Conservation (phyloP, 768 basidiomycete species). For the Naganishia randhawae region DNA sequence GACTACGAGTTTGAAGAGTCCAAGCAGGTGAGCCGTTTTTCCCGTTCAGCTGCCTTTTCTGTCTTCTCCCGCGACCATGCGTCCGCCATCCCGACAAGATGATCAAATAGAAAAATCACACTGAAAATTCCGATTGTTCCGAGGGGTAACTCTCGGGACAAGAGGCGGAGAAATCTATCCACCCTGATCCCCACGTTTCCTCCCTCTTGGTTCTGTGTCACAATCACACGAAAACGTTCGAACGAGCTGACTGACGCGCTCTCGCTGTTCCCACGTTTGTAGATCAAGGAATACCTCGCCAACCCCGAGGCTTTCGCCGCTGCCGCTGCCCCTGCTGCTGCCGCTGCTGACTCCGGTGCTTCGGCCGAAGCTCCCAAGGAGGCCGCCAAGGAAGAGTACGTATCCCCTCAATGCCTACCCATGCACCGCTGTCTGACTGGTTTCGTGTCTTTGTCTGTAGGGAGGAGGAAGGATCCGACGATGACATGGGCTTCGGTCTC, state of each 20-base stretch:
- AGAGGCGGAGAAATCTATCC: constrained; percentile 28
- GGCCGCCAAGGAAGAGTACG: constrained; percentile 49
- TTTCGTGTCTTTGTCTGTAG: not conserved
- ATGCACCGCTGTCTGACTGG: not conserved
- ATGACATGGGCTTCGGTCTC: constrained; percentile 51
- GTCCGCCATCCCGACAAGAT: constrained; percentile 40
- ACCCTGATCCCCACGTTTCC: constrained; percentile 40
- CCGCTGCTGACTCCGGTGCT: constrained; percentile 49
- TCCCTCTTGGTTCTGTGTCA: constrained; percentile 28
- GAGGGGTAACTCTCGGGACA: constrained; percentile 28
- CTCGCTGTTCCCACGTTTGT: constrained; percentile 27
- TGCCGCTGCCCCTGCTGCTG: constrained; percentile 65
- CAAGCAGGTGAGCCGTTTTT: constrained; percentile 67
- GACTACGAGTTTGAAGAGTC: constrained; percentile 92
- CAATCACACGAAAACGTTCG: constrained; percentile 25
- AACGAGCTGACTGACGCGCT: constrained; percentile 35
- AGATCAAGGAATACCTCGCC: constrained; percentile 94
- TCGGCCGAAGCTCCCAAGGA: constrained; percentile 63
- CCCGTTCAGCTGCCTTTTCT: constrained; percentile 28
- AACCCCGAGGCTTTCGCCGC: constrained; percentile 97
- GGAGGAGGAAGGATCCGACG: constrained; percentile 54
- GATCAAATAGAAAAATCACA: constrained; percentile 55
- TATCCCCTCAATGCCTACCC: not conserved
- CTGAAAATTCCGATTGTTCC: constrained; percentile 75
- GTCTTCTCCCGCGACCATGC: constrained; percentile 29